Evolutionary conservation across 2,329 filamentous ascomycete species (phyloP).

Genomic region (Hypoxylon sp.): DNA sequence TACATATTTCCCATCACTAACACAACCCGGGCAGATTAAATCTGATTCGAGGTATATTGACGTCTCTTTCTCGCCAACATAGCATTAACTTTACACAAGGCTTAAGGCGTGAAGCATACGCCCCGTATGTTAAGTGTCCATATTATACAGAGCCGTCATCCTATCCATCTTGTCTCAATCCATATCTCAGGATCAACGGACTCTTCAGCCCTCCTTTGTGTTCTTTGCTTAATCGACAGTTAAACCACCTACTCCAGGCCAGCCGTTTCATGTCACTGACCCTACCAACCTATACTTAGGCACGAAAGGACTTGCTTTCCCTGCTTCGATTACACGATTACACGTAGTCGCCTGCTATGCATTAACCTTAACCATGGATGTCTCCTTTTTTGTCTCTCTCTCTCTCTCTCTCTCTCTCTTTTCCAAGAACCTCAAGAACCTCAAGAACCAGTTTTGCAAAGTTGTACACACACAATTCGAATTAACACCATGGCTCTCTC

Average conservation of each 20-base stretch:
- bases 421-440: background rate
- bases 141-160: conserved; percentile 5
- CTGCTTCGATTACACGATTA: background rate
- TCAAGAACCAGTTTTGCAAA: too few species aligned
- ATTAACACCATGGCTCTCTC: background rate
- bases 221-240: background rate
- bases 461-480: background rate
- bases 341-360: background rate
- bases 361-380: background rate
- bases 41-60: background rate
- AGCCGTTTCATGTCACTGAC: background rate
- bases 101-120: background rate
- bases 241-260: background rate
- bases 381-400: background rate
- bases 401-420: background rate
- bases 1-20: background rate
- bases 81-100: conserved; percentile 4
- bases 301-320: background rate
- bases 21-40: conserved; percentile 1
- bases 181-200: conserved; percentile 5
- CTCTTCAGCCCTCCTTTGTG: background rate
- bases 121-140: background rate
- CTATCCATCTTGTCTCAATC: background rate
- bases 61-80: conserved; percentile 5
- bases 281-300: background rate